Base-by-base conservation (phyloP, 352 stramenopile genomes). In the Aphanomyces astaci region DNA sequence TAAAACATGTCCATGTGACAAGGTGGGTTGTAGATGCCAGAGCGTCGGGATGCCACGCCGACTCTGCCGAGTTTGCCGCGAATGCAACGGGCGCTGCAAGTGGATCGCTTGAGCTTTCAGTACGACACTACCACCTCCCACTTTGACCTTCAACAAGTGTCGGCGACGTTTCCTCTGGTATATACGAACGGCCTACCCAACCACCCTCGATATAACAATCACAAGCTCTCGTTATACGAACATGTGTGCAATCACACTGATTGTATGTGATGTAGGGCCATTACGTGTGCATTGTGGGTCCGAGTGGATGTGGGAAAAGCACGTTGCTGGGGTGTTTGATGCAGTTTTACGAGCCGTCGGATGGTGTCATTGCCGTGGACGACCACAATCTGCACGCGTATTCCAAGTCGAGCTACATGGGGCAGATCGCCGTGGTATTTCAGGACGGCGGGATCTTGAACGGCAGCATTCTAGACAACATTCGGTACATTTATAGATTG, bases 381-480 rank as follows among this genome's bases (percentile, higher is more conserved):
- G 75, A 79, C 22, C 80, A 91, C 70, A 82, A 92, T 62, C 90
- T 94, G 56, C 89, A 89, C 74, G 90, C 90, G 72, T 93, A 91
- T 59, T 91, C 81, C 9, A 92, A 90, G 71, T 80, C 86, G 66
- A 91, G 82, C 27, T 94, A 92, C 62, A 92, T 94, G 84, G 80
- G 89, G 63, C 86, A 94, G 71, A 92, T 82, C 25, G 86, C 84
- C 0, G 83, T 92, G 3, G 84, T 92, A 69, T 94, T 94, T 65
- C 86, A 94, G 68, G 86, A 94, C 68, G 84, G 84, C 55, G 83
- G 84, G 27, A 92, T 92, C 36, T 70, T 94, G n/a, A 94, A 94
- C 73, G 86, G 84, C 54, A 87, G 82, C 13, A 94, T 94, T 71
- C 90, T 82, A 64, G 86, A 94, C 72, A 94, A 94, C 72, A 88